Percentiles rank a stretch among this genome's conserved stretches.
Evolutionary conservation across 176 grass and related monocot species (phyloP).

Genomic region (Paspalum notatum): DNA sequence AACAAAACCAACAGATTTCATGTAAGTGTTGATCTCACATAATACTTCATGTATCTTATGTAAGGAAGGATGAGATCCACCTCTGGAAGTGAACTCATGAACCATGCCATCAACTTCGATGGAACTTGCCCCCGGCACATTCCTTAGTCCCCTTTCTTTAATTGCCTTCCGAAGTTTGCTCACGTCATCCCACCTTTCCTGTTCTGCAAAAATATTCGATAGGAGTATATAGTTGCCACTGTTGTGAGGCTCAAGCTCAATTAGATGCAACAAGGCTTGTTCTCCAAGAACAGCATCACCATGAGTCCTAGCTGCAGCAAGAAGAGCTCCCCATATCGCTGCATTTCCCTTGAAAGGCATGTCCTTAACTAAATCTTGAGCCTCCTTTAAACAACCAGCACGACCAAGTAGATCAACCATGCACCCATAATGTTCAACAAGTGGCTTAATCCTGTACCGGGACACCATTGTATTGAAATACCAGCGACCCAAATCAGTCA

Average conservation of each 20-base stretch:
- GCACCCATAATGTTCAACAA: slow-evolving; percentile 79
- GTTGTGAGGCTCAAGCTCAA: slow-evolving; percentile 77
- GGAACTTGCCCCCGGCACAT: slow-evolving; percentile 75
- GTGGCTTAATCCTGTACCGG: slow-evolving; percentile 57
- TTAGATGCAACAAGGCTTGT: slow-evolving; percentile 65
- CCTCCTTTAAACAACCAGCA: slow-evolving; percentile 63
- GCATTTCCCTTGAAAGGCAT: slow-evolving; percentile 88
- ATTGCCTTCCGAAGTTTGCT: slow-evolving; percentile 67
- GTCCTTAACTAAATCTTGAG: slow-evolving; percentile 53
- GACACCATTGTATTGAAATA: slow-evolving; percentile 69
- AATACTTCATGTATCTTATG: slow-evolving; percentile 62
- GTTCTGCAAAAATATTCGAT: slow-evolving; percentile 73
- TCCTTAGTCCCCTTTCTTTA: slow-evolving; percentile 67
- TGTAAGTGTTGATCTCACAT: slow-evolving; percentile 51
- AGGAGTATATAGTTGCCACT: slow-evolving; percentile 78
- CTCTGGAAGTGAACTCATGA: slow-evolving; percentile 83
- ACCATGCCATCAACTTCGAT: slow-evolving; percentile 74
- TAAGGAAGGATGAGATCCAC: slow-evolving; percentile 78
- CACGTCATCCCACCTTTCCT: slow-evolving; percentile 70
- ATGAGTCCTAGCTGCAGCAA: slow-evolving; percentile 71
- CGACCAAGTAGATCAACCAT: slow-evolving; percentile 77
- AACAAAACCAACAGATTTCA: slow-evolving; percentile 51
- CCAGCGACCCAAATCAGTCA: slow-evolving; percentile 60
- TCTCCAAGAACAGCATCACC: slow-evolving; percentile 68
- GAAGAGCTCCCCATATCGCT: slow-evolving; percentile 85